Evolutionary conservation across 306 rosid genomes (phyloP).

Genomic region (Inga oerstediana): DNA sequence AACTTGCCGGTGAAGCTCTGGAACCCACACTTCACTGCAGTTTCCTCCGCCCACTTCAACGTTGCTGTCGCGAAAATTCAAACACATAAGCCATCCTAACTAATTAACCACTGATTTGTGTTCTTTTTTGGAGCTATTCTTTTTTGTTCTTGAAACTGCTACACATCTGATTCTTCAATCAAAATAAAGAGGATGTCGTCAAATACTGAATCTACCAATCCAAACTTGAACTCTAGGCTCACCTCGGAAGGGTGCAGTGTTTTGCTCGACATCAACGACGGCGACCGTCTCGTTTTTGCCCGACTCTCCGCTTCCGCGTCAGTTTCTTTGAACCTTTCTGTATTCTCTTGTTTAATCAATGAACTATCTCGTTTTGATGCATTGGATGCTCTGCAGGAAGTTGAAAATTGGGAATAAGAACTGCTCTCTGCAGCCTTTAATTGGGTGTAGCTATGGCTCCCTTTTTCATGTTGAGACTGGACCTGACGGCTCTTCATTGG

Average conservation of each 20-base stretch:
- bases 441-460: slow-evolving; percentile 80
- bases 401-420: slow-evolving; percentile 89
- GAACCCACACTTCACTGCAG: neutral
- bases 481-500: slow-evolving; percentile 49
- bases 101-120: neutral
- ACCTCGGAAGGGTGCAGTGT: slow-evolving; percentile 95
- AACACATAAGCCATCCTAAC: neutral
- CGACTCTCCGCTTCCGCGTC: slow-evolving; percentile 83
- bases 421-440: slow-evolving; percentile 68
- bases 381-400: slow-evolving; percentile 50
- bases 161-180: neutral
- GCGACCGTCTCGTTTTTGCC: slow-evolving; percentile 90
- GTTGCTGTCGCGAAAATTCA: neutral
- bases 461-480: slow-evolving; percentile 73
- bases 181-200: slow-evolving; percentile 8
- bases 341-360: neutral
- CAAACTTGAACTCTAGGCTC: slow-evolving; percentile 45
- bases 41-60: neutral
- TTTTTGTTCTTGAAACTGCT: neutral
- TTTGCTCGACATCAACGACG: slow-evolving; percentile 88
- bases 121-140: neutral
- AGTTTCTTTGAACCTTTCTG: slow-evolving; percentile 19
- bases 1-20: neutral
- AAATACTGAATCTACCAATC: slow-evolving; percentile 17
- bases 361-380: neutral